Evolutionary conservation across 306 rosid genomes (phyloP).

Genomic region (Cicer bijugum): DNA sequence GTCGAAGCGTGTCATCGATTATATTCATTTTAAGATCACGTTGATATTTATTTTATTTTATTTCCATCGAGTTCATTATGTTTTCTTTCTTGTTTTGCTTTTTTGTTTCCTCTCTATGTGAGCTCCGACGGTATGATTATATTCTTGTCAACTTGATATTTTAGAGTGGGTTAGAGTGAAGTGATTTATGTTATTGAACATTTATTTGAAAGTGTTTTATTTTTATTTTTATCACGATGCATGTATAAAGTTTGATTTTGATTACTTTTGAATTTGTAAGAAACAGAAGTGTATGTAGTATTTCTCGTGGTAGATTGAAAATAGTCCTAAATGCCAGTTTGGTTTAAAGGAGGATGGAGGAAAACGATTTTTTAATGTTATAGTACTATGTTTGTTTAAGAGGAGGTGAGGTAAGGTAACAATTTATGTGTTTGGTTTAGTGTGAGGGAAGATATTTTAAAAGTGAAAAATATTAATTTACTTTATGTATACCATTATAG

Average conservation of each 20-base stretch:
- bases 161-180: background rate
- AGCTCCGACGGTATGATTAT: background rate
- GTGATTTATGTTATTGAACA: background rate
- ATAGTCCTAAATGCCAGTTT: background rate
- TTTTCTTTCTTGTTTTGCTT: background rate
- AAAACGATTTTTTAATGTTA: background rate
- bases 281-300: background rate
- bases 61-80: background rate
- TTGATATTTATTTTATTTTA: background rate
- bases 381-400: background rate
- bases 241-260: background rate
- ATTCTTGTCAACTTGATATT: slow-evolving; percentile 7
- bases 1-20: background rate
- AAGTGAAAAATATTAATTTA: too few relatives aligned
- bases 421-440: background rate
- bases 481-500: background rate
- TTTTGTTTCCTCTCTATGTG: background rate
- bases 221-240: background rate
- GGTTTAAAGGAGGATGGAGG: background rate
- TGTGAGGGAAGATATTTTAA: background rate
- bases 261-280: background rate
- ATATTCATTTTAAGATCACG: background rate
- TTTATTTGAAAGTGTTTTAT: background rate
- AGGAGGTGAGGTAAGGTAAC: background rate
- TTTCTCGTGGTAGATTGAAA: slow-evolving; percentile 18